Evolutionary conservation across 805 yeast species (phyloP), one percentile per base, ranked within the genome.

Genomic region (Myxozyma geophila): DNA sequence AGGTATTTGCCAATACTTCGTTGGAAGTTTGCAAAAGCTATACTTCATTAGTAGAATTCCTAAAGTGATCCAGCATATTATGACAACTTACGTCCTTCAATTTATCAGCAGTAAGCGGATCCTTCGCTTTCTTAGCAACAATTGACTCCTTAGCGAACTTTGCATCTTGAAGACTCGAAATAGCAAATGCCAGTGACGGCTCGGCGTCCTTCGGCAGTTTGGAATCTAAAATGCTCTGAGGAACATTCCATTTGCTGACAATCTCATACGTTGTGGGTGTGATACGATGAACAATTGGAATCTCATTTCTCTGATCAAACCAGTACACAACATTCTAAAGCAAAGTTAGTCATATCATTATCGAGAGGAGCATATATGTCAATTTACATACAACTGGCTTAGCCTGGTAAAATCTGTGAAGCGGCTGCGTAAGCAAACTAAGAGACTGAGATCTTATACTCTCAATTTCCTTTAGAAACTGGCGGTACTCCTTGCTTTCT

Each of bases 321-420:
- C 88, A 87, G 64, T 77, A 83, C 17, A 77, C 74, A 33, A 82
- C 83, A 50, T 80, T 19, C 64, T 61, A 36, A 8, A 43, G 17
- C 13, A 6, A 8, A 1, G 33, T 44, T 33, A 37, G 40, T 48
- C 9, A 37, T 10, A 21, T 15, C 13, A 8, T 1, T 44, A 7
- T 1, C 10, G 8, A 17, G 13, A 39, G 8, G 10, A 36, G 19
- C 1, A 13, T 10, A 10, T 7, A 41, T 12, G 23, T 35, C 41
- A 15, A 23, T 13, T 19, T 8, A 54, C 59, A 13, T 54, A 60
- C 63, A 60, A 60, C 59, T 23, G 44, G 51, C 56, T 60, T 60
- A 13, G 83, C 87, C 73, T 92, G 98, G 74, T 86, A 91, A 76
- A 90, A 93, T 73, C 98, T 86, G 67, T 90, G 87, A 70, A 92